These are phyloP conservation scores for Candolleomyces eurysporus DNA, from an alignment of 768 basidiomycete genomes.

Conservation along the genomic window DNA sequence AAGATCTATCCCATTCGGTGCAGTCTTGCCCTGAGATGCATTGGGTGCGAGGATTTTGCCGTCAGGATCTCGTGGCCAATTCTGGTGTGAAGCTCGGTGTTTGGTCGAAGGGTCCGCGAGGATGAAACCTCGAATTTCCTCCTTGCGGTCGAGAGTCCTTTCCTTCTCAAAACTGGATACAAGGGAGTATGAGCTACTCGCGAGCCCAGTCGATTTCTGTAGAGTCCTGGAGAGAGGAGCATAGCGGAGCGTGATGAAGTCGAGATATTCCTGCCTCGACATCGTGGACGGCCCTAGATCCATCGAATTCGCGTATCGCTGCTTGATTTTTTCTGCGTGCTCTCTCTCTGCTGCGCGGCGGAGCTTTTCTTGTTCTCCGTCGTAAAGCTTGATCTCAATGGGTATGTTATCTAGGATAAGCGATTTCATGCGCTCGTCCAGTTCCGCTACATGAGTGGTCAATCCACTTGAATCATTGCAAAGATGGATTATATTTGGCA, in stretches of 20 bases:
- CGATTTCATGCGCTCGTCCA: too few species aligned
- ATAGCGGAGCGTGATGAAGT: not conserved
- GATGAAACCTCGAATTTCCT: not conserved
- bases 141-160: not conserved
- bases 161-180: too few species aligned
- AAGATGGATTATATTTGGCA: too few species aligned
- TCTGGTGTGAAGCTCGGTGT: not conserved
- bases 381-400: too few species aligned
- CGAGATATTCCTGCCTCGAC: not conserved
- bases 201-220: not conserved
- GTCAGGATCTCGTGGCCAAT: not conserved
- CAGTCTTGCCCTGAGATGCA: not conserved
- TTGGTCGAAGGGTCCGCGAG: not conserved
- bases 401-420: too few species aligned
- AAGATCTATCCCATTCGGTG: constrained; percentile 20
- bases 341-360: too few species aligned
- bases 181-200: not conserved
- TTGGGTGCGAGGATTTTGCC: not conserved
- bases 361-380: too few species aligned
- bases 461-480: too few species aligned
- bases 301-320: not conserved
- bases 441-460: too few species aligned
- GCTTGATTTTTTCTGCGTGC: too few species aligned
- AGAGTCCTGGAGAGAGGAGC: not conserved
- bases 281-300: not conserved